Evolutionary conservation across 805 yeast species (phyloP).

Genomic region (Komagataella populi): DNA sequence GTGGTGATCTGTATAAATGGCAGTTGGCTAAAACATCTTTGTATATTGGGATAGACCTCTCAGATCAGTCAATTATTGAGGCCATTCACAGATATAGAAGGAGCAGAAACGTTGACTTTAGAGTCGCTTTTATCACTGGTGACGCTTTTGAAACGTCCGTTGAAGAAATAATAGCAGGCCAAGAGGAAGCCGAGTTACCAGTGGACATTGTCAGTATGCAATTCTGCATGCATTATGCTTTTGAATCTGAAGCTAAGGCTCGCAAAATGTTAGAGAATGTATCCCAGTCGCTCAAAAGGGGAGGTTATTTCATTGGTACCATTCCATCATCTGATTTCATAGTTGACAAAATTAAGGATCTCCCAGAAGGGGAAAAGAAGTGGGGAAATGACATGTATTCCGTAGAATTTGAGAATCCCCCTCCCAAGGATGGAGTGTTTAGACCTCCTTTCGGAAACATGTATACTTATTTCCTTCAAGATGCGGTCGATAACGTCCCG

Average conservation of each 20-base stretch:
- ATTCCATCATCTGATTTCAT: slow-evolving; percentile 87
- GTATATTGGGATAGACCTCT: slow-evolving; percentile 83
- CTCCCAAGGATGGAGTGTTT: slow-evolving; percentile 66
- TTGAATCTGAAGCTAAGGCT: slow-evolving; percentile 72
- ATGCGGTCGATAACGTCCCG: slow-evolving; percentile 94
- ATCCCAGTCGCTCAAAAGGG: slow-evolving; percentile 57
- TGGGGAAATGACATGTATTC: slow-evolving; percentile 84
- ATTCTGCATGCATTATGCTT: slow-evolving; percentile 91
- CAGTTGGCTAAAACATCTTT: slow-evolving; percentile 59
- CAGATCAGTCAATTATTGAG: slow-evolving; percentile 77
- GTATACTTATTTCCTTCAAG: slow-evolving; percentile 71
- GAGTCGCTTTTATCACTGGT: slow-evolving; percentile 80
- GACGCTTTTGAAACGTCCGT: slow-evolving; percentile 72
- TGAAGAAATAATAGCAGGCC: slow-evolving; percentile 53
- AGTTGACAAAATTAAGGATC: slow-evolving; percentile 44
- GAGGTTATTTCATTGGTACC: slow-evolving; percentile 88
- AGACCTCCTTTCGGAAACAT: slow-evolving; percentile 70
- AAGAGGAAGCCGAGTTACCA: slow-evolving; percentile 58
- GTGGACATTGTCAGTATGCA: slow-evolving; percentile 85
- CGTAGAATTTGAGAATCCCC: slow-evolving; percentile 67
- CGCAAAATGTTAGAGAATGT: slow-evolving; percentile 63
- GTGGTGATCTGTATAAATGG: slow-evolving; percentile 93
- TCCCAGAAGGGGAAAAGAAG: slow-evolving; percentile 34
- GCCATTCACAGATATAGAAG: slow-evolving; percentile 64
- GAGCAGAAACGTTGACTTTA: slow-evolving; percentile 43